These are phyloP conservation scores for Kluyveromyces siamensis DNA, from an alignment of 805 yeast genomes.

Conservation along the genomic window DNA sequence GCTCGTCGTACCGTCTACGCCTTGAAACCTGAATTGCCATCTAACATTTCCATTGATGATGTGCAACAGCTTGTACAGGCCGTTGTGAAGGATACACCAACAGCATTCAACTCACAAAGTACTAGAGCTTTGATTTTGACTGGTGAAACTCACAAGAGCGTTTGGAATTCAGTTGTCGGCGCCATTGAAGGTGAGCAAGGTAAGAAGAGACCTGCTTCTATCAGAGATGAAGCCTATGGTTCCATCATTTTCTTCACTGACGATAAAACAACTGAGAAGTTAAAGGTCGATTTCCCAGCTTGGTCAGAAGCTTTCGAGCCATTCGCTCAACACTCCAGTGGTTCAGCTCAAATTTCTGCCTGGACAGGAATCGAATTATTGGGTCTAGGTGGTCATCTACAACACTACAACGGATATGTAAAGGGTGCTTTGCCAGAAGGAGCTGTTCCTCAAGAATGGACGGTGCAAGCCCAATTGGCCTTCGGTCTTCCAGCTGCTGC, in stretches of 20 bases:
- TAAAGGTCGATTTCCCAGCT: constrained; percentile 36
- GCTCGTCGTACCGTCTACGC: constrained; percentile 42
- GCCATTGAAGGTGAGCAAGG: constrained; percentile 31
- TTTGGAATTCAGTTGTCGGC: constrained; percentile 37
- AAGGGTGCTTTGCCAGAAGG: constrained; percentile 32
- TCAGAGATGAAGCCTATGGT: constrained; percentile 39
- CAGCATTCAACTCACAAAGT: constrained; percentile 43
- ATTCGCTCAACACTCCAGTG: constrained; percentile 40
- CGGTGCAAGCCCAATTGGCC: constrained; percentile 40
- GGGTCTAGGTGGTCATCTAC: constrained; percentile 43
- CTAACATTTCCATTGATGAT: constrained; percentile 31
- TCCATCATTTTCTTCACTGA: constrained; percentile 43
- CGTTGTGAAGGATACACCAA: constrained; percentile 40
- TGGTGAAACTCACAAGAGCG: constrained; percentile 36
- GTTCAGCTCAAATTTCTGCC: constrained; percentile 41
- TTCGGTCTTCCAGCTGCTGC: constrained; percentile 37
- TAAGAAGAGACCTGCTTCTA: constrained; percentile 35
- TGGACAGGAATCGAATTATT: constrained; percentile 40
- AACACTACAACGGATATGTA: constrained; percentile 42
- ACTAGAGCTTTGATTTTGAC: constrained; percentile 40
- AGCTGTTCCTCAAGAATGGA: constrained; percentile 36
- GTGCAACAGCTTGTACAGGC: constrained; percentile 35
- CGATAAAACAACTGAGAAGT: constrained; percentile 28
- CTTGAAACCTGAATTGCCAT: constrained; percentile 37
- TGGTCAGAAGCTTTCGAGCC: constrained; percentile 38